phyloP scores from a whole-genome alignment of 441 rosid genomes.

The Pelargonium fulgidum region DNA sequence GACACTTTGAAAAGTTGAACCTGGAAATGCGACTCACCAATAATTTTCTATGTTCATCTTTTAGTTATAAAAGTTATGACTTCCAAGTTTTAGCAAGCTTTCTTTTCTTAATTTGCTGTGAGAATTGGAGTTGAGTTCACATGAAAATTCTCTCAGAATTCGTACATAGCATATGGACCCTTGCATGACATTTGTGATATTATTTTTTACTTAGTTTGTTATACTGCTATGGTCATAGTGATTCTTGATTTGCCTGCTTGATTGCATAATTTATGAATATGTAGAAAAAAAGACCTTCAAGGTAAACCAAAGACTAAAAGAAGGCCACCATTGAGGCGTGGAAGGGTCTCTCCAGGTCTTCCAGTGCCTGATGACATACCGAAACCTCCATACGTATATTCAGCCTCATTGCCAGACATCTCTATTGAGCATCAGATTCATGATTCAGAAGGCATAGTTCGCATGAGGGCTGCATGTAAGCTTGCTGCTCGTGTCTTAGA shows the following conservation, averaged over 20 bases:
- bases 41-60: too few relatives aligned
- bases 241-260: conserved; percentile 3
- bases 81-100: neutral
- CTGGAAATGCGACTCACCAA: too few relatives aligned
- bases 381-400: conserved; percentile 61
- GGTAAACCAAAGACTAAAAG: conserved; percentile 34
- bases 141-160: neutral
- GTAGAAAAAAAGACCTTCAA: conserved; percentile 55
- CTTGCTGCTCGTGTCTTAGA: conserved; percentile 82
- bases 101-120: neutral
- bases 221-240: neutral
- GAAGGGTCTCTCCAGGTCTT: conserved; percentile 72
- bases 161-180: neutral
- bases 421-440: conserved; percentile 56
- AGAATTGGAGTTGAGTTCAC: neutral
- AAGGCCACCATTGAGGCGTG: conserved; percentile 62
- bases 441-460: conserved; percentile 56
- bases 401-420: conserved; percentile 56
- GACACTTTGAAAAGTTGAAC: too few relatives aligned
- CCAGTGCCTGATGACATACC: conserved; percentile 74
- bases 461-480: conserved; percentile 79
- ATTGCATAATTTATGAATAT: conserved; percentile 9
- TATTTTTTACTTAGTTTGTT: neutral
- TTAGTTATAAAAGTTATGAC: too few relatives aligned
- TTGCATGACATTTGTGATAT: neutral